phyloP scores from a whole-genome alignment of 768 basidiomycete genomes.

The Russula compacta region DNA sequence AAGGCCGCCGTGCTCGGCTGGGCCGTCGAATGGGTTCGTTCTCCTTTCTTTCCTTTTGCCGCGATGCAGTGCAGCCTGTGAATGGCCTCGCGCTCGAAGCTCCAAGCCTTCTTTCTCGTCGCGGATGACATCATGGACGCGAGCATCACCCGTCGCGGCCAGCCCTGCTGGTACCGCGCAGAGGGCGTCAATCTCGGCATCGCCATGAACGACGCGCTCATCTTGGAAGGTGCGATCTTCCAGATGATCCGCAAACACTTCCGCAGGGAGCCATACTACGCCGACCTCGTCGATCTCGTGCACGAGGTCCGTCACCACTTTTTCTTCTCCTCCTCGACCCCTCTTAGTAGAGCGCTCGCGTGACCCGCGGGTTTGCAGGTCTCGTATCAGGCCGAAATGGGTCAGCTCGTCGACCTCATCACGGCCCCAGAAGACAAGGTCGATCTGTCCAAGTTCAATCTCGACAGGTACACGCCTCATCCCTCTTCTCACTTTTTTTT shows the following conservation, averaged over 20 bases:
- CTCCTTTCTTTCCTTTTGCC: neutral
- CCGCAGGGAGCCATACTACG: conserved; percentile 70
- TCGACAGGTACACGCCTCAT: conserved; percentile 51
- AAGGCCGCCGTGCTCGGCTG: conserved; percentile 86
- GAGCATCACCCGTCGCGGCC: conserved; percentile 86
- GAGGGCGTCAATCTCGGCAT: conserved; percentile 61
- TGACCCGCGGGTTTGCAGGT: conserved; percentile 27
- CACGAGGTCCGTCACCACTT: conserved; percentile 49
- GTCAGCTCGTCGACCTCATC: conserved; percentile 91
- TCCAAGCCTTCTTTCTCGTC: conserved; percentile 97
- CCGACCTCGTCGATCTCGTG: conserved; percentile 85
- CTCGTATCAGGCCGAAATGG: conserved; percentile 88
- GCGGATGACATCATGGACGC: conserved; percentile 97
- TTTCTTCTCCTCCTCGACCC: too few relatives aligned
- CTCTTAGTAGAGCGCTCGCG: too few relatives aligned
- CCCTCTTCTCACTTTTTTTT: too few relatives aligned
- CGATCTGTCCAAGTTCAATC: conserved; percentile 80
- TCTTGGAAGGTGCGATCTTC: conserved; percentile 94
- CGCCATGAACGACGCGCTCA: conserved; percentile 93
- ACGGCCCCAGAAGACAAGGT: conserved; percentile 88
- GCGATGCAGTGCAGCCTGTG: too few relatives aligned
- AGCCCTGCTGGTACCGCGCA: conserved; percentile 88
- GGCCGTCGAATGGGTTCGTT: conserved; percentile 87
- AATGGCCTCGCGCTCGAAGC: conserved; percentile 40
- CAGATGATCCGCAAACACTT: conserved; percentile 82